Evolutionary conservation across 176 grass and related monocot genomes (phyloP).

Genomic region (Bolboschoenus planiculmis): DNA sequence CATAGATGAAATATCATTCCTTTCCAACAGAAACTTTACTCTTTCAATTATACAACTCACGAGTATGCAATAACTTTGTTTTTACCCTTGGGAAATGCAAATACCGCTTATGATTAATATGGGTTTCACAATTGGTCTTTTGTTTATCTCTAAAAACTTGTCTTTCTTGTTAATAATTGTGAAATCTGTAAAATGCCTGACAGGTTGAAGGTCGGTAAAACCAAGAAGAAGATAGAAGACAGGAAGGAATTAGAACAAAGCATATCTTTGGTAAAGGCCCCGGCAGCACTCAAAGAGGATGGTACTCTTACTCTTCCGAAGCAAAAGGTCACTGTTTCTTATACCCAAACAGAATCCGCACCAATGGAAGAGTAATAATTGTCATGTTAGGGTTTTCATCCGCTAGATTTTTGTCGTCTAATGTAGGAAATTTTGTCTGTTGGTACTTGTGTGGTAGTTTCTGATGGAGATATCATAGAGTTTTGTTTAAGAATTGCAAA

Average conservation of each 20-base stretch:
- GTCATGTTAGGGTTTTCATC: not conserved
- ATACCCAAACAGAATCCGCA: slow-evolving; percentile 32
- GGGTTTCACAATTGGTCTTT: not conserved
- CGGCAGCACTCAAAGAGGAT: slow-evolving; percentile 29
- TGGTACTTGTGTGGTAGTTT: not conserved
- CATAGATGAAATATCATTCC: not conserved
- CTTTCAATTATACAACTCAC: not conserved
- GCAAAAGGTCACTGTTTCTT: slow-evolving; percentile 46
- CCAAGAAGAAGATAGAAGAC: slow-evolving; percentile 21
- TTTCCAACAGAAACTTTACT: not conserved
- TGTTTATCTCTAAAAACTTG: not conserved
- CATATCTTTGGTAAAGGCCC: slow-evolving; percentile 40
- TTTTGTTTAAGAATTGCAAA: slow-evolving; percentile 7
- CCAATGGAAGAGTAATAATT: slow-evolving; percentile 72
- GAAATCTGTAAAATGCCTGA: not conserved
- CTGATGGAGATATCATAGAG: not conserved
- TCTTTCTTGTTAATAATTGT: not conserved
- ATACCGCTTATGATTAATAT: too few relatives aligned
- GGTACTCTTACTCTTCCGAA: slow-evolving; percentile 27
- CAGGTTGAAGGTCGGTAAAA: slow-evolving; percentile 49
- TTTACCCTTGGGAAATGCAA: not conserved
- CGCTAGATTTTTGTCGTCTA: not conserved
- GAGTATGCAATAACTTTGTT: not conserved
- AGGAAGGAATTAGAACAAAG: slow-evolving; percentile 62
- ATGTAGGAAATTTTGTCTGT: slow-evolving; percentile 10